Percentiles rank a stretch among this genome's conserved stretches.
Conservation (phyloP, 1,139 yeast genomes). For the Protomyces arabidopsidicola region DNA sequence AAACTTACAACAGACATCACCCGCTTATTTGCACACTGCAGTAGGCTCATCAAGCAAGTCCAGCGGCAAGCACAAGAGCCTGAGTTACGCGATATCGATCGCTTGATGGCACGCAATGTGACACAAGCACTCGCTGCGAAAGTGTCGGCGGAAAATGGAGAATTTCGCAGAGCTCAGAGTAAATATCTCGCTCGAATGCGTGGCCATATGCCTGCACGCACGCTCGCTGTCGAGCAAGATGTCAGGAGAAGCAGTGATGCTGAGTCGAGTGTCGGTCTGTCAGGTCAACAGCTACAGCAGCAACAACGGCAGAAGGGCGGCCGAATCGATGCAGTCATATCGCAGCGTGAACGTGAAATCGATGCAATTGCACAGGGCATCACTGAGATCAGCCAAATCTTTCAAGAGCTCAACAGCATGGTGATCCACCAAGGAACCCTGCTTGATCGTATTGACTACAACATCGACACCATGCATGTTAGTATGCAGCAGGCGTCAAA, state of each 20-base stretch:
- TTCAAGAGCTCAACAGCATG: slow-evolving; percentile 85
- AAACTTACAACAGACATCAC: slow-evolving; percentile 69
- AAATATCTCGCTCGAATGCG: slow-evolving; percentile 64
- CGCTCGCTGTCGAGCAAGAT: slow-evolving; percentile 2
- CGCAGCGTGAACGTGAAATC: slow-evolving; percentile 82
- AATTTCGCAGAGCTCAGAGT: slow-evolving; percentile 80
- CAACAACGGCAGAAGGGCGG: slow-evolving; percentile 12
- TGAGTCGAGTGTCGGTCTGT: not conserved
- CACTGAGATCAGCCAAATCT: slow-evolving; percentile 84
- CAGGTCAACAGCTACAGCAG: not conserved
- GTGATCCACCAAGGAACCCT: slow-evolving; percentile 94
- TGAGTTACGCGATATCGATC: slow-evolving; percentile 46
- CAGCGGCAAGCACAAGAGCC: slow-evolving; percentile 48
- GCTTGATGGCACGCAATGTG: slow-evolving; percentile 68
- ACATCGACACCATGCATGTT: slow-evolving; percentile 69
- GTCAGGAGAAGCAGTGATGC: not conserved
- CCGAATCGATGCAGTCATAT: slow-evolving; percentile 43
- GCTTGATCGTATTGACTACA: slow-evolving; percentile 87
- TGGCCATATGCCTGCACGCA: slow-evolving; percentile 35
- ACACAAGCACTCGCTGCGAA: slow-evolving; percentile 79
- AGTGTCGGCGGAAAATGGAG: slow-evolving; percentile 71
- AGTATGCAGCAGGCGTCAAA: slow-evolving; percentile 73
- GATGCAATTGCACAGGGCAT: slow-evolving; percentile 90
- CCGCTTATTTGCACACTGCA: slow-evolving; percentile 63
- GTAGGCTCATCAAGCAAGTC: slow-evolving; percentile 64